Percentiles rank a stretch among this genome's conserved stretches.
phyloP scores from a whole-genome alignment of 495 filamentous ascomycete genomes.

The Viridothelium virens region DNA sequence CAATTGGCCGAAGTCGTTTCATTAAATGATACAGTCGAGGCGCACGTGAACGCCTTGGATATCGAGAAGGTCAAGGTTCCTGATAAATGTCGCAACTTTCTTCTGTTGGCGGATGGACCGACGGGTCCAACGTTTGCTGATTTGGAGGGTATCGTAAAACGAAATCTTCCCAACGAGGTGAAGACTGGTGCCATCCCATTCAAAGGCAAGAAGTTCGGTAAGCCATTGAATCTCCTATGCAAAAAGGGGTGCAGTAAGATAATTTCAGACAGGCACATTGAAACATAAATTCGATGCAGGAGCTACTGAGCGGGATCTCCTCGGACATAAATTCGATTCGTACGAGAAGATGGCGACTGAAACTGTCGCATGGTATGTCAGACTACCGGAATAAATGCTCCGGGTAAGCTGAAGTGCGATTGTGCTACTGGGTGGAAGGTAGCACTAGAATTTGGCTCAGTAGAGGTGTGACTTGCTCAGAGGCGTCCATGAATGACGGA shows the following conservation, averaged over 20 bases:
- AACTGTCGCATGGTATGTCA: background rate
- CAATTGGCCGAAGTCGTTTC: background rate
- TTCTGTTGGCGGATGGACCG: background rate
- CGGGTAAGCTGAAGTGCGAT: too few species aligned
- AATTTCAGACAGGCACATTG: background rate
- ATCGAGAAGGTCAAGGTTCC: background rate
- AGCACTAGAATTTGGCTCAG: too few species aligned
- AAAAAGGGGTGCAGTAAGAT: background rate
- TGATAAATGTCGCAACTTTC: background rate
- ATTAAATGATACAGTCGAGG: background rate
- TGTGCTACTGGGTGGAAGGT: too few species aligned
- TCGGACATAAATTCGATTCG: background rate
- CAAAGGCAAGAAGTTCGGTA: background rate
- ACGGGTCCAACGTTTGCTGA: background rate
- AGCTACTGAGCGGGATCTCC: background rate
- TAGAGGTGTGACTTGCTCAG: too few species aligned
- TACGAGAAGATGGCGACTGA: background rate
- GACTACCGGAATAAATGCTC: background rate
- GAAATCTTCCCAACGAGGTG: background rate
- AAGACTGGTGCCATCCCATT: background rate
- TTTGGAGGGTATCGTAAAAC: background rate
- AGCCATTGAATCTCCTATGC: background rate
- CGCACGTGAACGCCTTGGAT: background rate
- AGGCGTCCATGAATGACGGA: too few species aligned
- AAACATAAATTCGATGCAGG: background rate